Base-by-base conservation (phyloP, 129 eudicot genomes). In the Arctium lappa region DNA sequence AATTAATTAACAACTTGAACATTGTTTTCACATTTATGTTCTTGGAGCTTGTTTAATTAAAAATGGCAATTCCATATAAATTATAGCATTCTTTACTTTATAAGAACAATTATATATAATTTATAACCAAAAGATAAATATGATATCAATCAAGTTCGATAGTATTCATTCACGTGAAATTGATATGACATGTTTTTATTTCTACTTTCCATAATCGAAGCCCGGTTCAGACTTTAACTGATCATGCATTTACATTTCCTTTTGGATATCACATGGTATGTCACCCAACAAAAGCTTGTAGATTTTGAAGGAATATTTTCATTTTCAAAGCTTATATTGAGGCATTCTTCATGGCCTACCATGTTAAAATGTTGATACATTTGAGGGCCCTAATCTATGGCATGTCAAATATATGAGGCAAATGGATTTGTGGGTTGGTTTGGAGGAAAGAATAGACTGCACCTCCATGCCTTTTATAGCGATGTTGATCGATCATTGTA, bases 311-410 rank as follows among this genome's bases (percentile, higher is more conserved):
- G 56, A 83, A 66, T 66, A 60, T 27, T 70, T 38, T 22, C 29
- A 77, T 83, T 36, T 70, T 8, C 50, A 75, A 56, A 81, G 32
- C 27, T 6, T 9, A 44, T 42, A 75, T 31, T 8, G 79, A 46
- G 86, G 76, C 56, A 12, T 50, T 56, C 62, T 77, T 83, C 48
- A 13, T 70, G 86, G 82, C 79, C 86, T 83, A 77, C 86, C 86
- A 83, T 83, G 81, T 76, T 83, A 76, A 83, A 60, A 77, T 70
- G 78, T 77, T 83, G 62, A 77, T 69, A 82, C 27, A 82, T 22
- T 34, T 30, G 70, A 68, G 86, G 81, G 39, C 78, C 82, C 65
- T 83, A 53, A 70, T 77, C 15, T 29, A 77, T 34, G 70, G 39
- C 46, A 83, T 66, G 71, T 77, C 82, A 83, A 12, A 38, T 27